A percentile compares a stretch with the other conserved stretches of the same genome.
Evolutionary conservation across 1,284 basidiomycete genomes (phyloP).

Genomic region (Rhodofomes roseus): DNA sequence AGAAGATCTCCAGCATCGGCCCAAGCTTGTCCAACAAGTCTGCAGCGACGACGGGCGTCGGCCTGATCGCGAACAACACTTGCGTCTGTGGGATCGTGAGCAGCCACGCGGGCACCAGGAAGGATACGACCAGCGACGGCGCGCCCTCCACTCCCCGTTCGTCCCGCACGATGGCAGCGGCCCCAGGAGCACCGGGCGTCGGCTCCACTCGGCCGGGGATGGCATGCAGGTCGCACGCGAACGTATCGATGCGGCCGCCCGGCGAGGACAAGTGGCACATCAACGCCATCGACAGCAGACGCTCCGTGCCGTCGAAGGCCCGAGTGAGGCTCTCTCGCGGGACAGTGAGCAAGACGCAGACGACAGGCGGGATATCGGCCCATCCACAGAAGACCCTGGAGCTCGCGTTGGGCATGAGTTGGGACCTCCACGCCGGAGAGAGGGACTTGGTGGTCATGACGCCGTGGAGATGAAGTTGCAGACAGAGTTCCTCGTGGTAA

Average conservation of each 20-base stretch:
- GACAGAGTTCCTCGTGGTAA: slow-evolving; percentile 33
- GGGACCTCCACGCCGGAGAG: slow-evolving; percentile 15
- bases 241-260: neutral
- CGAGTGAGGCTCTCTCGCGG: neutral
- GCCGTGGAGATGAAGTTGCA: slow-evolving; percentile 31
- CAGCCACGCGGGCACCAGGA: neutral
- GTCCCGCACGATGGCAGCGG: neutral
- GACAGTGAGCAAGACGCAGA: neutral
- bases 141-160: neutral
- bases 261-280: neutral
- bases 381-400: slow-evolving; percentile 20
- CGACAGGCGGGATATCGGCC: slow-evolving; percentile 24
- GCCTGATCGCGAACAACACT: neutral
- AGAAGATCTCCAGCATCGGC: neutral
- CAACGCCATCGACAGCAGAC: neutral
- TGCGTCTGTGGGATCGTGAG: neutral
- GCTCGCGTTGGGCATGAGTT: slow-evolving; percentile 17
- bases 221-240: neutral
- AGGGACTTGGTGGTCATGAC: slow-evolving; percentile 21
- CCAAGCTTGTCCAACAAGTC: neutral
- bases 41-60: neutral
- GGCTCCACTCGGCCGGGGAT: neutral
- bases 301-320: neutral
- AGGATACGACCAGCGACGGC: neutral
- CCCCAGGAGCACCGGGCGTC: neutral